A percentile compares a stretch with the other conserved stretches of the same genome.
Conservation (phyloP, 805 yeast species). For the Metschnikowia amazonensis region DNA sequence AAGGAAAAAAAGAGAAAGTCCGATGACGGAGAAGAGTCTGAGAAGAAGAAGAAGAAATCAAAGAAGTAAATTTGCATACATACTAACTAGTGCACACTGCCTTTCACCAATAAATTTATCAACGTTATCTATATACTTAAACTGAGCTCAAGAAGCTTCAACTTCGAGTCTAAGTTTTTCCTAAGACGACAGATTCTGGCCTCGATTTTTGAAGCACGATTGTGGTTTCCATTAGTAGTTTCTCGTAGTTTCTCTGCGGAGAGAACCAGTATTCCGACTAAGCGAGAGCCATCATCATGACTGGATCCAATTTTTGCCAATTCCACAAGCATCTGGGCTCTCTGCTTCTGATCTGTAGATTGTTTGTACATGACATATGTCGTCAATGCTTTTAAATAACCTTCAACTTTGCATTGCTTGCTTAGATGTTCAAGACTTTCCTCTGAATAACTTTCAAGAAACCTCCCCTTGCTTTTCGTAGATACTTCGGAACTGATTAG, state of each 20-base stretch:
- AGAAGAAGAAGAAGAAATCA: constrained; percentile 47
- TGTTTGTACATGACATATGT: constrained; percentile 6
- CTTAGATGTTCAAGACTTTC: background rate
- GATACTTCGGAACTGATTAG: background rate
- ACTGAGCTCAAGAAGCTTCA: background rate
- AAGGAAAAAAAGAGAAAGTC: constrained; percentile 26
- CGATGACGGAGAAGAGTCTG: constrained; percentile 38
- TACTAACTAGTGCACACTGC: constrained; percentile 6
- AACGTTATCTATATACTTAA: background rate
- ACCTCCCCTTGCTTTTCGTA: background rate
- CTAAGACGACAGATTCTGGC: constrained; percentile 4
- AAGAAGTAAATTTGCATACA: constrained; percentile 26
- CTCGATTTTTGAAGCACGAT: constrained; percentile 4
- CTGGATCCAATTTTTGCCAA: constrained; percentile 1
- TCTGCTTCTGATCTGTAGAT: constrained; percentile 7
- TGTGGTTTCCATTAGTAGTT: constrained; percentile 1
- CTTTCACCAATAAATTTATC: constrained; percentile 5
- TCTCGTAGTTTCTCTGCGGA: constrained; percentile 4
- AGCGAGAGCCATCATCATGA: constrained; percentile 4
- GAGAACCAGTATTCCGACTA: constrained; percentile 6
- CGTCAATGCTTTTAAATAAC: constrained; percentile 6
- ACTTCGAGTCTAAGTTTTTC: background rate
- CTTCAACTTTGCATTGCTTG: background rate
- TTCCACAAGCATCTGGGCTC: constrained; percentile 2
- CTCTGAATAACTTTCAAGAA: background rate